These are phyloP conservation scores for Quaeritorhiza haematococci DNA, from an alignment of 371 early-diverging fungal species.

Conservation along the genomic window DNA sequence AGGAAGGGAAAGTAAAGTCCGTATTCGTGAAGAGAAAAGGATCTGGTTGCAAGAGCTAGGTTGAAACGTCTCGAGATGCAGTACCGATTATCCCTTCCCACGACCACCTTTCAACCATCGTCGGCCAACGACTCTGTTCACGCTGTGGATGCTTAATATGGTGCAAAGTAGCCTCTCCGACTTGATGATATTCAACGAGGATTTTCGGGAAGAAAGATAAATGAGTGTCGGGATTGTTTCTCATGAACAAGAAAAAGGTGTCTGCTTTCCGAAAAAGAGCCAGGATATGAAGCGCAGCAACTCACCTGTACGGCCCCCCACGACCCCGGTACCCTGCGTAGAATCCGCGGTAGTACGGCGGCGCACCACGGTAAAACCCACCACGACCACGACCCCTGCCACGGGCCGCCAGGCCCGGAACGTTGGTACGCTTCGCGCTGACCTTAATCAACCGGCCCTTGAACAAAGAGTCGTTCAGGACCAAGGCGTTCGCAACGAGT, in stretches of 20 bases:
- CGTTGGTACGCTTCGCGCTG: slow-evolving; percentile 86
- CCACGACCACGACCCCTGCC: slow-evolving; percentile 72
- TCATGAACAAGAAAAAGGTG: not conserved
- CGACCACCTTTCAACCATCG: not conserved
- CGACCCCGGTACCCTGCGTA: slow-evolving; percentile 25
- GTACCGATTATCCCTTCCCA: not conserved
- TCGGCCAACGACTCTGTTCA: not conserved
- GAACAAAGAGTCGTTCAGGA: slow-evolving; percentile 60
- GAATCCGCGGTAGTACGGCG: slow-evolving; percentile 23
- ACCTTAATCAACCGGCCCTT: slow-evolving; percentile 69
- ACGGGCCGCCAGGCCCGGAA: slow-evolving; percentile 76
- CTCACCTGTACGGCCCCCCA: slow-evolving; percentile 18
- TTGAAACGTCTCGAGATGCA: not conserved
- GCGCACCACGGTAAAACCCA: slow-evolving; percentile 61
- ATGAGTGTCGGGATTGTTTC: slow-evolving; percentile 35
- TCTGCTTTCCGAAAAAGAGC: not conserved
- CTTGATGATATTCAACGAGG: no score
- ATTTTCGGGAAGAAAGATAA: slow-evolving; percentile 47
- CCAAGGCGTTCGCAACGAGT: slow-evolving; percentile 80
- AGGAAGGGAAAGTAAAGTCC: not conserved
- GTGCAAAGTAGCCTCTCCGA: slow-evolving; percentile 59
- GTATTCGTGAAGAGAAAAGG: not conserved
- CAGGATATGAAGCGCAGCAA: not conserved
- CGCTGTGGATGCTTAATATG: slow-evolving; percentile 43
- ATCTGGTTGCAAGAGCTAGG: not conserved